Conservation (phyloP, 331 rosid genomes). For the Rosa hybrid region DNA sequence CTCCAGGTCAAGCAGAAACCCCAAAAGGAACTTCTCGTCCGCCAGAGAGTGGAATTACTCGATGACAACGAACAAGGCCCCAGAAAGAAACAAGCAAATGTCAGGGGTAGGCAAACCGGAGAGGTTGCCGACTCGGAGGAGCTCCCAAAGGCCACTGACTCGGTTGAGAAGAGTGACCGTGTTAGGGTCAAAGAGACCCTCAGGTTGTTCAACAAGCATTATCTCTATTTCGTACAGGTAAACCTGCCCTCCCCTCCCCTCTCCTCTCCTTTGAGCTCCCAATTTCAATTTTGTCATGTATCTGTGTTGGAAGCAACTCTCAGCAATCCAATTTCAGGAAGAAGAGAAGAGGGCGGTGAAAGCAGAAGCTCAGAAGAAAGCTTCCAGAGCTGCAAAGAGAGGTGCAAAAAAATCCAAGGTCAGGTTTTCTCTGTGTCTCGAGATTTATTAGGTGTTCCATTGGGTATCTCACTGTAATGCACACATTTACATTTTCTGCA, state of each 20-base stretch:
- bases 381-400: constrained; percentile 18
- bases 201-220: constrained; percentile 74
- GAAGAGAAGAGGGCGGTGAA: constrained; percentile 65
- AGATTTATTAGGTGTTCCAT: neutral
- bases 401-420: constrained; percentile 41
- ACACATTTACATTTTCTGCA: constrained; percentile 30
- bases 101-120: neutral
- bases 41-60: constrained; percentile 32
- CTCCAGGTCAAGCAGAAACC: constrained; percentile 34
- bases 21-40: constrained; percentile 44
- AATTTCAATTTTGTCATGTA: neutral
- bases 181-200: constrained; percentile 74
- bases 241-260: constrained; percentile 8
- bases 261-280: neutral
- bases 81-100: constrained; percentile 17
- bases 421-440: constrained; percentile 1
- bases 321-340: constrained; percentile 38
- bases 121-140: constrained; percentile 2
- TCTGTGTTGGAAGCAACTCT: neutral
- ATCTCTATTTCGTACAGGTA: constrained; percentile 84
- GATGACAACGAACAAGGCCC: constrained; percentile 18
- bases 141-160: neutral
- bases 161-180: constrained; percentile 53
- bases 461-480: neutral
- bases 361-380: constrained; percentile 35